A percentile compares a stretch with the other conserved stretches of the same genome.
Evolutionary conservation across 2,329 filamentous ascomycete species (phyloP).

Genomic region (Nemania sp.): DNA sequence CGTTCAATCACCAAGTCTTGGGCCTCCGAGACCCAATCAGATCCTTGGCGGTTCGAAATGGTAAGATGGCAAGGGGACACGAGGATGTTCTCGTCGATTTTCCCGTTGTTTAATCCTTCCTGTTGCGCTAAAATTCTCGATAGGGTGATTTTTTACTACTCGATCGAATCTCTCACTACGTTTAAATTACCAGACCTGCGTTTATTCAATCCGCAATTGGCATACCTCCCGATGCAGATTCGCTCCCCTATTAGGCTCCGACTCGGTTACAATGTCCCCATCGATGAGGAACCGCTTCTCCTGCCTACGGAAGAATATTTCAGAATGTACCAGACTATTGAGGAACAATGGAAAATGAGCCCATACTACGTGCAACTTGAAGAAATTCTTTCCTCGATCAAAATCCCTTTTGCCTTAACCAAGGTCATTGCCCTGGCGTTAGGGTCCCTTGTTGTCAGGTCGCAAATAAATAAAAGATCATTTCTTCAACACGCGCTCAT

Average conservation of each 20-base stretch:
- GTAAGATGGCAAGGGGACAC: slow-evolving; percentile 10
- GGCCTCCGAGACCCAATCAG: not conserved
- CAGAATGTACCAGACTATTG: no score
- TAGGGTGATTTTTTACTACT: not conserved
- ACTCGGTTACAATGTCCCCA: not conserved
- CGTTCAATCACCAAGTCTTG: not conserved
- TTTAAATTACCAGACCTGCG: not conserved
- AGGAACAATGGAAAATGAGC: no score
- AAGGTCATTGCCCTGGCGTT: slow-evolving; percentile 27
- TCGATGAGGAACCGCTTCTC: no score
- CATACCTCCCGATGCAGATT: not conserved
- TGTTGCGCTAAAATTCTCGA: not conserved
- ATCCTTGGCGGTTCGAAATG: slow-evolving; percentile 7
- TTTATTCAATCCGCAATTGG: not conserved
- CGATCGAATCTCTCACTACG: no score
- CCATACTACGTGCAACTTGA: no score
- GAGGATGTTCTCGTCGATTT: not conserved
- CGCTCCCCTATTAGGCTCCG: not conserved
- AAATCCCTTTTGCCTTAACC: slow-evolving; percentile 10
- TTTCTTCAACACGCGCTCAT: slow-evolving; percentile 12
- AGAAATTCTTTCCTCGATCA: no score
- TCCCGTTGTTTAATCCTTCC: no score
- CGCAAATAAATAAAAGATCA: slow-evolving; percentile 2
- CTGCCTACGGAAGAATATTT: no score
- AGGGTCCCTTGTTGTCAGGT: slow-evolving; percentile 16